phyloP scores from a whole-genome alignment of 2,329 filamentous ascomycete species.

The Sarocladium strictum region DNA sequence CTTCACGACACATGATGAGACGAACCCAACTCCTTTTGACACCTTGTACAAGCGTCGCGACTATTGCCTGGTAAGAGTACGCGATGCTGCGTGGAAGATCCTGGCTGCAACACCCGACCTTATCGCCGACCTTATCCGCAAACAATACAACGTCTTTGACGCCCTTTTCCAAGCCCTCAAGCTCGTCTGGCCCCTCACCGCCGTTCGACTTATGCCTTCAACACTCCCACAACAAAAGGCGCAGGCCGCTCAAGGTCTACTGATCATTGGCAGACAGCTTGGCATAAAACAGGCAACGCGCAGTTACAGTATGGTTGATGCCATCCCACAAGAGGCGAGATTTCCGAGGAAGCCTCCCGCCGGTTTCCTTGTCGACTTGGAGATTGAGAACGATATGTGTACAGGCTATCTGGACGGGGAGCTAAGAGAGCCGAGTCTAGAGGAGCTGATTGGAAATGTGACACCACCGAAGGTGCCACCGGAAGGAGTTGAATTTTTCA shows the following conservation, averaged over 20 bases:
- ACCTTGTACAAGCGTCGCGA: slow-evolving; percentile 22
- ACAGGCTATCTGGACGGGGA: background rate
- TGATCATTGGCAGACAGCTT: slow-evolving; percentile 28
- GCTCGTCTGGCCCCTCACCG: slow-evolving; percentile 31
- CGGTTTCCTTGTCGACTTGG: background rate
- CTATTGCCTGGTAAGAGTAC: slow-evolving; percentile 21
- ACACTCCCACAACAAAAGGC: slow-evolving; percentile 22
- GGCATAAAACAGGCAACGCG: slow-evolving; percentile 28
- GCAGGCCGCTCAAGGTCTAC: slow-evolving; percentile 21
- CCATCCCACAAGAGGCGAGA: background rate
- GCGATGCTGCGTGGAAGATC: slow-evolving; percentile 22
- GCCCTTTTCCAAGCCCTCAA: slow-evolving; percentile 30
- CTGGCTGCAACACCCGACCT: slow-evolving; percentile 20
- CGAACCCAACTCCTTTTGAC: slow-evolving; percentile 17
- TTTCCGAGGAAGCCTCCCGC: background rate
- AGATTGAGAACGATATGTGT: background rate
- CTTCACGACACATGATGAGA: slow-evolving; percentile 26
- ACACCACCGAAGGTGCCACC: background rate
- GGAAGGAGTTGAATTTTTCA: background rate
- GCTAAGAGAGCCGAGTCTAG: background rate
- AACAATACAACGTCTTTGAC: slow-evolving; percentile 13
- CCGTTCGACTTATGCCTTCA: slow-evolving; percentile 23
- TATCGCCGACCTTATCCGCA: slow-evolving; percentile 13
- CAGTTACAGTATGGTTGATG: background rate
- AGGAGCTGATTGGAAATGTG: background rate